Percentiles rank a stretch among this genome's conserved stretches.
phyloP scores from a whole-genome alignment of 371 early-diverging fungal genomes.

The Mucor plumbeus region DNA sequence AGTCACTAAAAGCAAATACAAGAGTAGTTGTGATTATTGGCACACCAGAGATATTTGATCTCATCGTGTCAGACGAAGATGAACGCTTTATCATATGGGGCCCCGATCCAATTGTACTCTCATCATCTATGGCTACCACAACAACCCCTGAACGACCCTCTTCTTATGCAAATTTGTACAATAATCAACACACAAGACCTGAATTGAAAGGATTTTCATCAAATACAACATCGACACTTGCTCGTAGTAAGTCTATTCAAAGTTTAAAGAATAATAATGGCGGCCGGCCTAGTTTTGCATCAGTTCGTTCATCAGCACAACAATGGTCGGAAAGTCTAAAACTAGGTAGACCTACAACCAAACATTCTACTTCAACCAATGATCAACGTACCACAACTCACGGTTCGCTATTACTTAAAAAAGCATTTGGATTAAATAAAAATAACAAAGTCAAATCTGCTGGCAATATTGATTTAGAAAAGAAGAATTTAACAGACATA shows the following conservation, averaged over 20 bases:
- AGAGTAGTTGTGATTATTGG: slow-evolving; percentile 15
- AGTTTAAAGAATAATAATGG: slow-evolving; percentile 4
- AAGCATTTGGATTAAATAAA: slow-evolving; percentile 30
- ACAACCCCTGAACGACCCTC: slow-evolving; percentile 28
- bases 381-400: slow-evolving; percentile 6
- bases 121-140: slow-evolving; percentile 43
- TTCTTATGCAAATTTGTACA: slow-evolving; percentile 29
- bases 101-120: slow-evolving; percentile 43
- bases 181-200: slow-evolving; percentile 28
- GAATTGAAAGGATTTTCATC: slow-evolving; percentile 42
- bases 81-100: slow-evolving; percentile 66
- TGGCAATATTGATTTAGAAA: background rate
- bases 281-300: slow-evolving; percentile 15
- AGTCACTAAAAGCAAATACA: background rate
- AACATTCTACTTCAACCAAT: background rate
- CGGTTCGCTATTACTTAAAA: slow-evolving; percentile 27
- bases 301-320: slow-evolving; percentile 26
- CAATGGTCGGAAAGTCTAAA: slow-evolving; percentile 23
- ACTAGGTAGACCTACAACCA: background rate
- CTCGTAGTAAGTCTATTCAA: slow-evolving; percentile 16
- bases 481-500: slow-evolving; percentile 13
- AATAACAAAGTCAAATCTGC: slow-evolving; percentile 5
- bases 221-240: slow-evolving; percentile 33
- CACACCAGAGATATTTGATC: slow-evolving; percentile 58
- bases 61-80: slow-evolving; percentile 56